Evolutionary conservation across 2,329 filamentous ascomycete species (phyloP).

Genomic region (Ophiocordyceps robertsii): DNA sequence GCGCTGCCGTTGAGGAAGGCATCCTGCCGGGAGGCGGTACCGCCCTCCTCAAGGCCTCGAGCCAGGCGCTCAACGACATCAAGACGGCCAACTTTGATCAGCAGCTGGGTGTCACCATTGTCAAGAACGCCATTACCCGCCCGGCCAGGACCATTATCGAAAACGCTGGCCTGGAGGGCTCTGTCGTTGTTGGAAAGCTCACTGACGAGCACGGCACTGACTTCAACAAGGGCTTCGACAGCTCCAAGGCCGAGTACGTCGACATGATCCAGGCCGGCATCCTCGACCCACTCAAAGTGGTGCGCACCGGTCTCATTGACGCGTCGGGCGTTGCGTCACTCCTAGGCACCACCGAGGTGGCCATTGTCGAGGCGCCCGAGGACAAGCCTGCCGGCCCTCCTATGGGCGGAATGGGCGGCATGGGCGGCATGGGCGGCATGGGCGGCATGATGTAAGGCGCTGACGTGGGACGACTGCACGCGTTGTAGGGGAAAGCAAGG

Average conservation of each 20-base stretch:
- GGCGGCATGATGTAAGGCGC: constrained; percentile 47
- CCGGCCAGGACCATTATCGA: constrained; percentile 93
- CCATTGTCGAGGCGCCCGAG: constrained; percentile 90
- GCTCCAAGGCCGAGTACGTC: constrained; percentile 91
- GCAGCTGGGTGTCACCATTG: constrained; percentile 92
- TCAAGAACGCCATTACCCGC: constrained; percentile 95
- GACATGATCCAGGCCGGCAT: constrained; percentile 98
- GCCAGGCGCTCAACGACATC: constrained; percentile 69
- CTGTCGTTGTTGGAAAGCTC: constrained; percentile 94
- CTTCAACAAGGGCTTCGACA: constrained; percentile 98
- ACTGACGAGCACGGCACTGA: constrained; percentile 82
- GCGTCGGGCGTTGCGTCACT: constrained; percentile 93
- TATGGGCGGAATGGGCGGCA: constrained; percentile 57
- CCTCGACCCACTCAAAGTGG: constrained; percentile 98
- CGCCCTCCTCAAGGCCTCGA: constrained; percentile 90
- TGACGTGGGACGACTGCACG: constrained; percentile 4
- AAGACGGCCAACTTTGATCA: constrained; percentile 97
- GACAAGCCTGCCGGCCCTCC: constrained; percentile 58
- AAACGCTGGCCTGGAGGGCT: constrained; percentile 92
- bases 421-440: constrained; percentile 49
- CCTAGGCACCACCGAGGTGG: constrained; percentile 94
- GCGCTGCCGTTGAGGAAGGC: constrained; percentile 96
- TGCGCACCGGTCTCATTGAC: constrained; percentile 88
- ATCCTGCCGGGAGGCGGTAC: constrained; percentile 98
- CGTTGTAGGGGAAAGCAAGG: constrained; percentile 14